A percentile compares a stretch with the other conserved stretches of the same genome.
phyloP scores from a whole-genome alignment of 257 asterid genomes.

The Solanum ahanhuiri region DNA sequence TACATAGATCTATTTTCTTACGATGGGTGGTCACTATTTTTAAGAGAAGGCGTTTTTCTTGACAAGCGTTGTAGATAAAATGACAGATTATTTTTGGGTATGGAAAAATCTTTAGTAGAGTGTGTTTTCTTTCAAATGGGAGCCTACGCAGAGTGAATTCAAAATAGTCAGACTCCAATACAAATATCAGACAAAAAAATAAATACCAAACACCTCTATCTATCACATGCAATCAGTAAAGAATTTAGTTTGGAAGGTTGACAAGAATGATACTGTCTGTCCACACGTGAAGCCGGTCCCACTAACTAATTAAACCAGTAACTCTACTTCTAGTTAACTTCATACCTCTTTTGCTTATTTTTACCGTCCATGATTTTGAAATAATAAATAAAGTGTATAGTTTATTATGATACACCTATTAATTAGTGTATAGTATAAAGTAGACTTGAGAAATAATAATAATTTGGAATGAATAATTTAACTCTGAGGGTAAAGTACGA shows the following conservation, averaged over 20 bases:
- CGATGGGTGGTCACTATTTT: not conserved
- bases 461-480: no score
- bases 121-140: no score
- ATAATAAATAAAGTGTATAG: not conserved
- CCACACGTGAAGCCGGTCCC: slow-evolving; percentile 30
- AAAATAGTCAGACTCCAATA: no score
- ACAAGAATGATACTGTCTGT: not conserved
- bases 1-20: not conserved
- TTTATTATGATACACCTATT: not conserved
- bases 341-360: not conserved
- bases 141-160: fast-evolving
- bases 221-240: slow-evolving; percentile 11
- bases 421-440: not conserved
- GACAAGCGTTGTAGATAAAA: not conserved
- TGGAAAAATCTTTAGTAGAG: not conserved
- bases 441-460: not conserved
- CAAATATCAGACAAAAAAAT: no score
- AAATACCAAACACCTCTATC: not conserved
- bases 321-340: not conserved
- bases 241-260: not conserved
- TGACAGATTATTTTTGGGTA: no score
- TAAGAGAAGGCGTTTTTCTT: not conserved
- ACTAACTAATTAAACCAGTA: not conserved
- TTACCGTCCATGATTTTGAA: not conserved
- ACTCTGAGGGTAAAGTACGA: no score